phyloP scores from a whole-genome alignment of 2,329 filamentous ascomycete genomes.

The Curvularia eragrostidis region DNA sequence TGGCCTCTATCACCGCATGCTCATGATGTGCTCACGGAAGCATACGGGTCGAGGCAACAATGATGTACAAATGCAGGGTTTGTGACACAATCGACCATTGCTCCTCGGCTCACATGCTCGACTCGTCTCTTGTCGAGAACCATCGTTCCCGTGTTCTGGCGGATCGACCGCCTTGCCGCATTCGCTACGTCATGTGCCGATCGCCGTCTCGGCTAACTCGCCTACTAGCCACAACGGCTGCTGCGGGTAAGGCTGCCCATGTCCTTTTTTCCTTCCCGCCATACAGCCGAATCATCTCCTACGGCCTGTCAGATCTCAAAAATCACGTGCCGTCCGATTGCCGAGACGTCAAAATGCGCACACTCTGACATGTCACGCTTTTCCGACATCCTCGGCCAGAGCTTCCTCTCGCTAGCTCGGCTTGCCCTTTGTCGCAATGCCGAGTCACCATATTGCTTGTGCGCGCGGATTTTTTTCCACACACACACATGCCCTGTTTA shows the following conservation, averaged over 20 bases:
- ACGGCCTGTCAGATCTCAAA: background rate
- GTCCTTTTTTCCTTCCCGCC: too few relatives aligned
- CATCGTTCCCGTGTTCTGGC: background rate
- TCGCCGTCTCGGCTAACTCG: background rate
- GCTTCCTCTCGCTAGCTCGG: too few relatives aligned
- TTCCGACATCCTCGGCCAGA: background rate
- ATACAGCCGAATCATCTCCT: too few relatives aligned
- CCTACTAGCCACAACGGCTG: conserved; percentile 1
- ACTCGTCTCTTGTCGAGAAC: conserved; percentile 1
- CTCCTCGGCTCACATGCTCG: conserved; percentile 3
- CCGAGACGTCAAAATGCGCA: background rate
- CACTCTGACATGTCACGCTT: background rate
- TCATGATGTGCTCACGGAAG: too few relatives aligned
- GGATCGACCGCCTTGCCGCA: conserved; percentile 7
- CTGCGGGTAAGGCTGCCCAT: conserved; percentile 2
- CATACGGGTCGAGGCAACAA: too few relatives aligned
- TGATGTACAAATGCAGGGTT: conserved; percentile 1
- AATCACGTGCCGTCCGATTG: background rate
- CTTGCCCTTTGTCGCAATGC: too few relatives aligned
- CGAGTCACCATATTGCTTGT: too few relatives aligned
- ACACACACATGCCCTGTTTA: too few relatives aligned
- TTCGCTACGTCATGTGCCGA: background rate
- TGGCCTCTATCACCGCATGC: background rate
- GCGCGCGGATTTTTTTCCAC: too few relatives aligned
- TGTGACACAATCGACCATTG: conserved; percentile 10